Percentiles rank a stretch among this genome's conserved stretches.
Conservation (phyloP, 176 grass and related monocot genomes). For the Oryza meyeriana region DNA sequence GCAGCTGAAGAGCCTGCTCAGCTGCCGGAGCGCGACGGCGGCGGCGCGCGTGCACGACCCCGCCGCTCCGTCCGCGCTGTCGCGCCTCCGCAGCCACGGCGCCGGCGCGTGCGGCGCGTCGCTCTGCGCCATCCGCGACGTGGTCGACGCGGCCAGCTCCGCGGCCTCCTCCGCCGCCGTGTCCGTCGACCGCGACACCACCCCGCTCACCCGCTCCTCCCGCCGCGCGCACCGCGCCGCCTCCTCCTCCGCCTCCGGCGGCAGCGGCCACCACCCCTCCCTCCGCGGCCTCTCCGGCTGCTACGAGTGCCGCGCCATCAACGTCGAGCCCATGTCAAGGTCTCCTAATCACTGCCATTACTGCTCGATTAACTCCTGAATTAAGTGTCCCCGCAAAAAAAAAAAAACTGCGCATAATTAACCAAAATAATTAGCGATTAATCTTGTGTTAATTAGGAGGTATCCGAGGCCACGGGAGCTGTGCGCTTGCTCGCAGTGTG, state of each 20-base stretch:
- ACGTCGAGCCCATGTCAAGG: constrained; percentile 74
- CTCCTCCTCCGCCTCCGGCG: neutral
- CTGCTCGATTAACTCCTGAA: neutral
- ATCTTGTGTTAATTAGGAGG: constrained; percentile 37
- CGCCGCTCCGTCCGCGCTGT: constrained; percentile 19
- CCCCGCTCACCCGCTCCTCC: constrained; percentile 27
- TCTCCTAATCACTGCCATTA: neutral
- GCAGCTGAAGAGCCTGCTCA: constrained; percentile 81
- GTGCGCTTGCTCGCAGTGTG: constrained; percentile 66
- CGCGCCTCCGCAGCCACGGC: constrained; percentile 28
- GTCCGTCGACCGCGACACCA: constrained; percentile 38
- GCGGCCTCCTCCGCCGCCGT: constrained; percentile 44
- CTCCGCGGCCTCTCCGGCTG: constrained; percentile 66
- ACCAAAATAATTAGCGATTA: neutral
- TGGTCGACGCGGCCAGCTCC: constrained; percentile 53
- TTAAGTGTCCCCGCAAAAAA: no score
- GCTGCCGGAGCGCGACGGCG: constrained; percentile 59
- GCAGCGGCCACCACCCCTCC: constrained; percentile 26
- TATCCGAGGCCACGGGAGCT: constrained; percentile 70
- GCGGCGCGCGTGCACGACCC: constrained; percentile 68
- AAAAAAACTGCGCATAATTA: neutral
- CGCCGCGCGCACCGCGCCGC: constrained; percentile 29
- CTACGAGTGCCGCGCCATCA: constrained; percentile 82
- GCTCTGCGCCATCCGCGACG: constrained; percentile 70
- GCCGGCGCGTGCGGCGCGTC: constrained; percentile 35